Evolutionary conservation across 306 rosid species (phyloP), one percentile per base, ranked within the genome.

Genomic region (Ziziphus jujuba): DNA sequence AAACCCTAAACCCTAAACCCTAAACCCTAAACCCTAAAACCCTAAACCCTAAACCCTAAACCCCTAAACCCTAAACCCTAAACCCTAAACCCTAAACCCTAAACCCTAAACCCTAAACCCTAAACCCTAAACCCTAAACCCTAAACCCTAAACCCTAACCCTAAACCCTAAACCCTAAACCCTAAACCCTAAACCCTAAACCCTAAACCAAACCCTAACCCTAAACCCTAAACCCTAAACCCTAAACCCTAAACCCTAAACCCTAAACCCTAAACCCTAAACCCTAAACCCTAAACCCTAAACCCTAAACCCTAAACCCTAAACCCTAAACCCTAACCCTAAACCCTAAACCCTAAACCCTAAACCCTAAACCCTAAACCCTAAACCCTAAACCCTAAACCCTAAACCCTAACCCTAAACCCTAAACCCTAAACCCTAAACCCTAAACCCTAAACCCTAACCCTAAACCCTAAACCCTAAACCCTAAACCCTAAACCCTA

Each of bases 41-140:
- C 38, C 38, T 34, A 34, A 34, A 34, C 38, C 38, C 38, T 34
- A 34, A 34, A 34, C 38, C 38, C 38, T 34, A 34, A 45, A 45
- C 50, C 50, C 50, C n/a, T 45, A 45, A 45, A 45, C 50, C 50
- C 50, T 45, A 45, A 45, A 45, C 50, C 50, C 50, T 45, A 45
- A 45, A 45, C 50, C 50, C 50, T 45, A 45, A 45, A 45, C 50
- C 50, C 50, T 45, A 45, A 45, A 45, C 50, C 50, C 50, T 45
- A 45, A 45, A 45, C 50, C 50, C 50, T 45, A 45, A 45, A 45
- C 50, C 50, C 50, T 45, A 45, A 45, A 45, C 50, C 50, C 50
- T 45, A 45, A 45, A 10, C 50, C 50, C 17, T 9, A 45, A 45
- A 10, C 50, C 50, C 17, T 9, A 45, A 45, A 10, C 50, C 50